Conservation (phyloP, 306 rosid genomes). For the Gleditsia sinensis region DNA sequence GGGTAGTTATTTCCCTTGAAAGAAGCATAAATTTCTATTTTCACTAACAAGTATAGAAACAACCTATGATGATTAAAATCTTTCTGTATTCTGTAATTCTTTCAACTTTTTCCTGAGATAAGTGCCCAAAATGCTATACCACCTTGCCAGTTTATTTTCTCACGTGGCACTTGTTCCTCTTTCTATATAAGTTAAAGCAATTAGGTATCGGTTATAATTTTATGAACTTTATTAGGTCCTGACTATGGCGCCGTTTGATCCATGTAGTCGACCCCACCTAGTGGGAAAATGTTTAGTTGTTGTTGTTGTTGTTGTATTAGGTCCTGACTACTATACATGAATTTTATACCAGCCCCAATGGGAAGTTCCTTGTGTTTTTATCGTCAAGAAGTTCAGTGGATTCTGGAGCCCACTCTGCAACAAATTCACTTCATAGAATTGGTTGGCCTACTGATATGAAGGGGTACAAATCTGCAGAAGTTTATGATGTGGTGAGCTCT, state of each 20-base stretch:
- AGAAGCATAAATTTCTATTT: not conserved
- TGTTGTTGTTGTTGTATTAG: too few species aligned
- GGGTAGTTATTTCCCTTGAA: slow-evolving; percentile 10
- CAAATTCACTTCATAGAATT: slow-evolving; percentile 87
- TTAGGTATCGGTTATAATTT: slow-evolving; percentile 14
- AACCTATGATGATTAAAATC: slow-evolving; percentile 22
- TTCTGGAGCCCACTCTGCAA: slow-evolving; percentile 91
- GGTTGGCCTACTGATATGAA: slow-evolving; percentile 65
- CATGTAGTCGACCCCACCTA: too few species aligned
- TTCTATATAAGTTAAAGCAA: slow-evolving; percentile 2
- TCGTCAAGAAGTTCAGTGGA: slow-evolving; percentile 79
- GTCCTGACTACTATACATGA: slow-evolving; percentile 33
- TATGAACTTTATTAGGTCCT: slow-evolving; percentile 22
- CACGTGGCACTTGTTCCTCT: slow-evolving; percentile 19
- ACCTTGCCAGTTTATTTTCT: not conserved
- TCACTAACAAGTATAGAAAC: too few species aligned
- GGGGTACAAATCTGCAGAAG: slow-evolving; percentile 43
- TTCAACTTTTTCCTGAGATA: slow-evolving; percentile 3
- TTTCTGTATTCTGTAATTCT: not conserved
- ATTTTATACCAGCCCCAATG: slow-evolving; percentile 79
- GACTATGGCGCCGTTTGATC: too few species aligned
- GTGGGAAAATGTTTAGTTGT: too few species aligned
- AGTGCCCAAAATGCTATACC: slow-evolving; percentile 6
- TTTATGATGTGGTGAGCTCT: slow-evolving; percentile 72
- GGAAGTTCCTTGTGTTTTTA: slow-evolving; percentile 72